Evolutionary conservation across 164 flowering plant genomes (phyloP).

Genomic region (Vitis rotundifolia): DNA sequence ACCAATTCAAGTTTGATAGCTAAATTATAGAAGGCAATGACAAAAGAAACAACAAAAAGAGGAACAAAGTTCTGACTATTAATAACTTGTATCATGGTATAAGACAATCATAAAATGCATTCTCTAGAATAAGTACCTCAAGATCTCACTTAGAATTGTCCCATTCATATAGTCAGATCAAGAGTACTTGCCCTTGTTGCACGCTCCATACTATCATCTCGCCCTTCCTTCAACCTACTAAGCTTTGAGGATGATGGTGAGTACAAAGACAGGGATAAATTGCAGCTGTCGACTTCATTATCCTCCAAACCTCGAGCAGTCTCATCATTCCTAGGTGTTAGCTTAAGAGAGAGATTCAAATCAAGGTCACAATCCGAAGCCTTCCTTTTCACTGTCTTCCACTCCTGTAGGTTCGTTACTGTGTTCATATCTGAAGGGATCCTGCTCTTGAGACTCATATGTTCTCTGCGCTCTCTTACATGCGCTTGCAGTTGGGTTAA

Average conservation of each 20-base stretch:
- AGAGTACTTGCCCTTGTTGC: constrained; percentile 62
- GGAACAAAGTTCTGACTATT: constrained; percentile 22
- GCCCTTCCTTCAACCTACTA: constrained; percentile 34
- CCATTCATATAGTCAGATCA: constrained; percentile 86
- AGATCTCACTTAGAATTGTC: constrained; percentile 76
- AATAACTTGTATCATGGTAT: constrained; percentile 14
- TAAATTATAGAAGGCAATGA: too few species aligned
- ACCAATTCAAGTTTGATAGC: too few species aligned
- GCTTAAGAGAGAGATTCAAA: constrained; percentile 51
- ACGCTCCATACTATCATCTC: constrained; percentile 16
- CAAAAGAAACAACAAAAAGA: neutral
- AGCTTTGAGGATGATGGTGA: constrained; percentile 30
- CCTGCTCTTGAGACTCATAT: neutral
- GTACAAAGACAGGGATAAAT: constrained; percentile 49
- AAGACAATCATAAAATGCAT: constrained; percentile 13
- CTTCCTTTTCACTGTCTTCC: constrained; percentile 33
- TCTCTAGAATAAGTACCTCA: constrained; percentile 57
- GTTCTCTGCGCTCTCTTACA: constrained; percentile 1
- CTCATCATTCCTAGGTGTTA: constrained; percentile 19
- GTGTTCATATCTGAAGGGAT: constrained; percentile 1
- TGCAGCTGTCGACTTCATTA: constrained; percentile 22
- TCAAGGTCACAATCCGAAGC: constrained; percentile 39
- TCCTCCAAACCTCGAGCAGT: constrained; percentile 15
- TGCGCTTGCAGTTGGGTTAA: constrained; percentile 10
- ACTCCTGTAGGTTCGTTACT: constrained; percentile 11